A percentile compares a stretch with the other conserved stretches of the same genome.
These are phyloP conservation scores for Wickerhamiella lipophila DNA, from an alignment of 805 yeast genomes.

Conservation along the genomic window DNA sequence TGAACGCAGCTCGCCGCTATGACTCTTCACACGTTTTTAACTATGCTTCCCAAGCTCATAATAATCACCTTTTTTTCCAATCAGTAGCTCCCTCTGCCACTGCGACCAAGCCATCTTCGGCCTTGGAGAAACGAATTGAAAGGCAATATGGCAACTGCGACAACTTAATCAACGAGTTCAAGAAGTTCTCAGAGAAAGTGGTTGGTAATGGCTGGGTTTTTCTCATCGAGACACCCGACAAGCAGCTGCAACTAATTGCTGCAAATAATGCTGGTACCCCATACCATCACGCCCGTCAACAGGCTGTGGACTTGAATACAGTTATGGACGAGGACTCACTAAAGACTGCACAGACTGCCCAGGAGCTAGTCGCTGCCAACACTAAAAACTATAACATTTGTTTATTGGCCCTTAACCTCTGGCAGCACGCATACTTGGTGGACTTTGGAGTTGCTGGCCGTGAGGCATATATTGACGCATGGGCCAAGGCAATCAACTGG, in stretches of 20 bases:
- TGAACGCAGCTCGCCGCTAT: conserved; percentile 51
- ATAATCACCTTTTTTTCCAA: conserved; percentile 74
- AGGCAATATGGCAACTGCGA: conserved; percentile 62
- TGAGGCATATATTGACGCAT: conserved; percentile 54
- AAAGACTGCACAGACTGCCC: conserved; percentile 34
- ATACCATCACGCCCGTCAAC: conserved; percentile 46
- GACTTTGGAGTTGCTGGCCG: conserved; percentile 77
- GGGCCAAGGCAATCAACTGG: conserved; percentile 80
- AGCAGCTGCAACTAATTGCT: conserved; percentile 51
- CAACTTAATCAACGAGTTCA: conserved; percentile 59
- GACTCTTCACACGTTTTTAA: conserved; percentile 64
- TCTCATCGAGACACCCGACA: conserved; percentile 51
- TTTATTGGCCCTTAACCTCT: conserved; percentile 61
- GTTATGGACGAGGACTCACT: conserved; percentile 46
- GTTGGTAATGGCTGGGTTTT: conserved; percentile 88
- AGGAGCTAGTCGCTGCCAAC: conserved; percentile 28
- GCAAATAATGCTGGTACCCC: conserved; percentile 89
- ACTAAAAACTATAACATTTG: conserved; percentile 38
- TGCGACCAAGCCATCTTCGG: conserved; percentile 18
- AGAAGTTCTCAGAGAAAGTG: conserved; percentile 55
- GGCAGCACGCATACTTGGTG: conserved; percentile 79
- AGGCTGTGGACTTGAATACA: conserved; percentile 62
- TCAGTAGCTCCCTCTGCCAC: conserved; percentile 37
- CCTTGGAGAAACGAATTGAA: conserved; percentile 33
- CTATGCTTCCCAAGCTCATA: conserved; percentile 80